Evolutionary conservation across 2,329 filamentous ascomycete species (phyloP), one percentile per base, ranked within the genome.

Genomic region (Hymenoscyphus fructigenus): DNA sequence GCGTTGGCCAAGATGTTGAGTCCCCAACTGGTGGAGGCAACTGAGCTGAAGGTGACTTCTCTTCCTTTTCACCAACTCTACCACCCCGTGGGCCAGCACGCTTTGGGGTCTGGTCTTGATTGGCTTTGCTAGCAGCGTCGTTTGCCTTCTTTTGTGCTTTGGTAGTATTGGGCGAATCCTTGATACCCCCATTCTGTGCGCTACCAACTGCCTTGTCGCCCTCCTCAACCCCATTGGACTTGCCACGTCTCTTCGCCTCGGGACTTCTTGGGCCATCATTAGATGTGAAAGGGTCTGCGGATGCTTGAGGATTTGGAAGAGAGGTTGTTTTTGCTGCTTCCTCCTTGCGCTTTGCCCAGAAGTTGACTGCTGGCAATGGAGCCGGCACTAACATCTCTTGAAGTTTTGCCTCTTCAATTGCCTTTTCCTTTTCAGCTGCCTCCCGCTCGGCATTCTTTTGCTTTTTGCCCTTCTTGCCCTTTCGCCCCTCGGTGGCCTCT

Each of bases 1-100:
- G 93, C 2, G 94, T 98, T 17, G 95, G 95, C 95, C 95, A 99
- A 23, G 88, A 88, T 61, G 87, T 81, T 59, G 91, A 84, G 76
- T 98, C 93, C 65, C 85, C 88, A 57, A 92, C 89, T 1, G 91
- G 84, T 29, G 91, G 91, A 38, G 85, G 81, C 53, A 79, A 75
- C 57, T 77, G 73, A 15, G 75, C 75, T n/a, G 66, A 57, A 26
- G 69, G 59, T 56, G 64, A 60, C 64, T 75, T 77, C 61, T 75
- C 76, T 64, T 75, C 76, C 60, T 71, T 75, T 41, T 76, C 74
- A 34, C 32, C 50, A 5, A 41, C 57, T 65, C 70, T 72, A 64
- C 67, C 74, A 28, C 73, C 74, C 64, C 72, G 73, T 56, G 72
- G 67, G 50, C 63, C 74, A 59, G 67, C 53, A 68, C 74, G 70